Evolutionary conservation across 1,284 basidiomycete genomes (phyloP).

Genomic region (Cryptococcus hybrid): DNA sequence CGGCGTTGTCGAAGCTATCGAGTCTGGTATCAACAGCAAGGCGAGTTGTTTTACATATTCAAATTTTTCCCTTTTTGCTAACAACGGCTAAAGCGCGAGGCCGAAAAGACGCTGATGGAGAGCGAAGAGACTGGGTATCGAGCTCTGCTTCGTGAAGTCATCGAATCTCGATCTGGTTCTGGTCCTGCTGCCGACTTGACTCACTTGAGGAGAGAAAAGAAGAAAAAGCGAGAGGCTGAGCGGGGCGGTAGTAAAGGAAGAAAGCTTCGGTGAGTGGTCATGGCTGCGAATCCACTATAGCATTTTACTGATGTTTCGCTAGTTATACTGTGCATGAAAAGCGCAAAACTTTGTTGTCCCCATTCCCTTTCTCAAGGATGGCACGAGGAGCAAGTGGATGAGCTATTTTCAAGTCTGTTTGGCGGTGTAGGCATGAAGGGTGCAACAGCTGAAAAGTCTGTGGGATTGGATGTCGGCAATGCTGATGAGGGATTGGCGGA

Average conservation of each 20-base stretch:
- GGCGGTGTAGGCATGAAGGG: conserved; percentile 53
- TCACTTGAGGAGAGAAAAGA: conserved; percentile 53
- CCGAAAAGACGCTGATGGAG: conserved; percentile 52
- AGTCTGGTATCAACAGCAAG: conserved; percentile 34
- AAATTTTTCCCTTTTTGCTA: not conserved
- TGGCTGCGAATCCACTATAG: not conserved
- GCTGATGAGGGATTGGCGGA: conserved; percentile 24
- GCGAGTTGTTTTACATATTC: conserved; percentile 16
- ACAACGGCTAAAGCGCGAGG: conserved; percentile 12
- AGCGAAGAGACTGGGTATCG: conserved; percentile 86
- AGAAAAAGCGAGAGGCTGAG: conserved; percentile 76
- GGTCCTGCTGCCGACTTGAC: conserved; percentile 29
- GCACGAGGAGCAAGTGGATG: conserved; percentile 92
- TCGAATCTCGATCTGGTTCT: conserved; percentile 57
- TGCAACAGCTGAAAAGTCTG: conserved; percentile 15
- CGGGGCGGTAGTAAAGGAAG: conserved; percentile 92
- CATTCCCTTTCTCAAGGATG: conserved; percentile 61
- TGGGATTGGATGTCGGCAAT: conserved; percentile 13
- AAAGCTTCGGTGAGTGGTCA: conserved; percentile 63
- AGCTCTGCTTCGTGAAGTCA: conserved; percentile 80
- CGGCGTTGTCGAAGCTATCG: conserved; percentile 47
- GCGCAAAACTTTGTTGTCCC: conserved; percentile 93
- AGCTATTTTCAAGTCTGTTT: conserved; percentile 80
- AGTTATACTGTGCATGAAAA: conserved; percentile 93
- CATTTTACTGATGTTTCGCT: conserved; percentile 1